These are phyloP conservation scores for Trametes versicolor DNA, from an alignment of 1,284 basidiomycete species.

Conservation along the genomic window DNA sequence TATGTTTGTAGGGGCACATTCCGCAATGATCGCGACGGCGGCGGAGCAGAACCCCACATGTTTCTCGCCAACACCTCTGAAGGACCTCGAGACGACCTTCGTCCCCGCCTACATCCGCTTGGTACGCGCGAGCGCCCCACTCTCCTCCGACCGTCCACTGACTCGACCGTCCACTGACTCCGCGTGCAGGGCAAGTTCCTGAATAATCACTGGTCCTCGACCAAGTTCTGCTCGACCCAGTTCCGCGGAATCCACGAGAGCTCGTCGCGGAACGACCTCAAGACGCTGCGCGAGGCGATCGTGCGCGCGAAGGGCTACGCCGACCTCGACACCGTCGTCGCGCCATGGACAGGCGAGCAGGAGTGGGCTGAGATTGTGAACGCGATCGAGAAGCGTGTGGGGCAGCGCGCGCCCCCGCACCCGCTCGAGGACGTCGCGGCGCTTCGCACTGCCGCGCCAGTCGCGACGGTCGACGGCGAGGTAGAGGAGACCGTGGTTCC, in stretches of 20 bases:
- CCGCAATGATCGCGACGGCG: constrained; percentile 95
- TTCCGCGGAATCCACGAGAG: constrained; percentile 48
- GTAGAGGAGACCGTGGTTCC: background rate
- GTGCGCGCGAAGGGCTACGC: constrained; percentile 74
- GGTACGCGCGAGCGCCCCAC: constrained; percentile 51
- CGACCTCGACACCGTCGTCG: constrained; percentile 64
- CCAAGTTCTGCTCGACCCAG: constrained; percentile 76
- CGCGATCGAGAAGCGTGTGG: constrained; percentile 58
- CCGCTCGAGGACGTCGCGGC: constrained; percentile 22
- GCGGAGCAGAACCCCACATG: constrained; percentile 94
- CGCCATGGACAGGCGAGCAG: constrained; percentile 64
- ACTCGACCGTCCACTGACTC: background rate
- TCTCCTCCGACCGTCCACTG: too few species aligned
- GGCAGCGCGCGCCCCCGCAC: constrained; percentile 35
- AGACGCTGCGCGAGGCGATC: constrained; percentile 63
- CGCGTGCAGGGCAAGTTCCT: constrained; percentile 66
- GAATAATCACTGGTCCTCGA: constrained; percentile 84
- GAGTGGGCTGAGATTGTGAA: constrained; percentile 67
- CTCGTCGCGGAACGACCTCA: constrained; percentile 67
- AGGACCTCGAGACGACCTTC: constrained; percentile 76
- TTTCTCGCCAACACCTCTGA: constrained; percentile 77
- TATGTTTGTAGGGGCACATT: constrained; percentile 74
- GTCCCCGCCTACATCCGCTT: constrained; percentile 83
- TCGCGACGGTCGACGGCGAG: background rate
- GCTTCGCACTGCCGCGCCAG: background rate